These are phyloP conservation scores for Kodamaea suecica DNA, from an alignment of 1,139 yeast genomes.

Conservation along the genomic window DNA sequence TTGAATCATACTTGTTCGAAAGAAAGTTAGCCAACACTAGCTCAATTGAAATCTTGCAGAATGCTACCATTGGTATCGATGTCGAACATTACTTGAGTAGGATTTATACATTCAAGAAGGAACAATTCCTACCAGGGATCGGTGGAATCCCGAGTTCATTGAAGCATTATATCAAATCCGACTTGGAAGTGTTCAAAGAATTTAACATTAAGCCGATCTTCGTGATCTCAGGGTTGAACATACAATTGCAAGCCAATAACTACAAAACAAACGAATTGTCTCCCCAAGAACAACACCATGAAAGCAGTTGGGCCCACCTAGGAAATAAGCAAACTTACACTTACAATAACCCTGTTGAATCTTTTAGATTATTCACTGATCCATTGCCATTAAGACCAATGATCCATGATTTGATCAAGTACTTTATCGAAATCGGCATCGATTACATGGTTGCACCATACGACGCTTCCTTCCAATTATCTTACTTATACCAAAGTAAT, in stretches of 20 bases:
- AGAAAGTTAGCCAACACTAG: slow-evolving; percentile 59
- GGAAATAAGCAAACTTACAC: slow-evolving; percentile 26
- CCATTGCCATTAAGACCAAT: slow-evolving; percentile 50
- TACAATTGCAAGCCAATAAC: slow-evolving; percentile 31
- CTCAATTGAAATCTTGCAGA: slow-evolving; percentile 63
- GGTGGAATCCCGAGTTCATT: slow-evolving; percentile 80
- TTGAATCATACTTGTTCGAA: slow-evolving; percentile 71
- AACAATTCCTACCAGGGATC: slow-evolving; percentile 70
- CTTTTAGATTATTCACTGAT: slow-evolving; percentile 46
- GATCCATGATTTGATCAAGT: slow-evolving; percentile 53
- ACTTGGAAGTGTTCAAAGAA: slow-evolving; percentile 58
- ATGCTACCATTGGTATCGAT: slow-evolving; percentile 79
- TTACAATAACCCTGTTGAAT: slow-evolving; percentile 29
- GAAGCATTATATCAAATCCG: slow-evolving; percentile 55
- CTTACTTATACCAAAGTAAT: slow-evolving; percentile 57
- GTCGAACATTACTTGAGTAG: slow-evolving; percentile 74
- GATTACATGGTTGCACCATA: slow-evolving; percentile 82
- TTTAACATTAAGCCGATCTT: slow-evolving; percentile 72
- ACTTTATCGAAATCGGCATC: slow-evolving; percentile 54
- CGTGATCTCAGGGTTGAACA: slow-evolving; percentile 60
- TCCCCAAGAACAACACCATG: slow-evolving; percentile 45
- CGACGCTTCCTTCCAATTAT: slow-evolving; percentile 76
- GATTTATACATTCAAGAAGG: slow-evolving; percentile 60
- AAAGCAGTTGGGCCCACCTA: slow-evolving; percentile 46
- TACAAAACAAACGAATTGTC: slow-evolving; percentile 40